These are phyloP conservation scores for Metarhizium rileyi DNA, from an alignment of 2,329 filamentous ascomycete species.

Conservation along the genomic window DNA sequence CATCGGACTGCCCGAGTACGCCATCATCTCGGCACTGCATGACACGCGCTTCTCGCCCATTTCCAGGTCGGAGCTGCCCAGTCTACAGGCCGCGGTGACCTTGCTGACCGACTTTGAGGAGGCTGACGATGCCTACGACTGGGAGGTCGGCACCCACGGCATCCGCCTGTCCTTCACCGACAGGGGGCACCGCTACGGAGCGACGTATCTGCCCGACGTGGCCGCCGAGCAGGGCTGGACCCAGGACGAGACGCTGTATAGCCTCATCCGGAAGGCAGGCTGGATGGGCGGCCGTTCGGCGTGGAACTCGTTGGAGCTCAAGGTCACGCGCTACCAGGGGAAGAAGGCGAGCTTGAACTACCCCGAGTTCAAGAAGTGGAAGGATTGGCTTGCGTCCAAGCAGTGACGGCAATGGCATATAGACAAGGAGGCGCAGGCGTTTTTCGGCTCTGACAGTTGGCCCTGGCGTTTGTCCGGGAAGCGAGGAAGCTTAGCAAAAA, in stretches of 20 bases:
- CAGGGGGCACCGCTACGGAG: slow-evolving; percentile 62
- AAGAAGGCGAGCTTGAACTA: slow-evolving; percentile 64
- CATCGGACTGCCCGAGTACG: slow-evolving; percentile 67
- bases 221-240: slow-evolving; percentile 89
- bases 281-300: slow-evolving; percentile 73
- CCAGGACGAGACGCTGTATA: slow-evolving; percentile 82
- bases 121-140: slow-evolving; percentile 64
- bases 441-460: too few species aligned
- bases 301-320: slow-evolving; percentile 73
- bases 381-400: slow-evolving; percentile 47
- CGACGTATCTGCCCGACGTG: slow-evolving; percentile 89
- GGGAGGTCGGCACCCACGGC: slow-evolving; percentile 79
- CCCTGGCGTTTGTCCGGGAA: background rate
- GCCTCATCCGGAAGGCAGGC: slow-evolving; percentile 88
- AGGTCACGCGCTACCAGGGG: slow-evolving; percentile 78
- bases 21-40: slow-evolving; percentile 64
- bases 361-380: slow-evolving; percentile 69
- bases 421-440: background rate
- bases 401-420: slow-evolving; percentile 9
- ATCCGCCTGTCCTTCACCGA: slow-evolving; percentile 78
- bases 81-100: slow-evolving; percentile 60
- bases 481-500: background rate
- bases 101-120: slow-evolving; percentile 80
- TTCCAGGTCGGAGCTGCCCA: slow-evolving; percentile 41
- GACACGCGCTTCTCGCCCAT: slow-evolving; percentile 55